Conservation (phyloP, 2,329 filamentous ascomycete species). For the Cyclaneusma minus region DNA sequence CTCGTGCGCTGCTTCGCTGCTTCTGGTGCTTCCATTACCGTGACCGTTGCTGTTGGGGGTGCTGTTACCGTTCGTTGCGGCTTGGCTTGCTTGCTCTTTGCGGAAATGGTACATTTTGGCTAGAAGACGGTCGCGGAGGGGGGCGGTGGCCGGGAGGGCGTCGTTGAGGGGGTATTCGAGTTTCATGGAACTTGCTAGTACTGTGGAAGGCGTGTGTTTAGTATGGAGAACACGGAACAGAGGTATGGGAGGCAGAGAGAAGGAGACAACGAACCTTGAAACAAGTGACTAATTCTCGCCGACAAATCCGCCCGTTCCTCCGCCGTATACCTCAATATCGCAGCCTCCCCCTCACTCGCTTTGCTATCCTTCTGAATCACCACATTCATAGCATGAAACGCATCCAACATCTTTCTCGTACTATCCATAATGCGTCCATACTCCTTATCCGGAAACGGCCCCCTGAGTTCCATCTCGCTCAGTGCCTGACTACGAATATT, state of each 20-base stretch:
- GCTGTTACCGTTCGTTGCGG: slow-evolving; percentile 10
- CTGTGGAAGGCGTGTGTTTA: slow-evolving; percentile 21
- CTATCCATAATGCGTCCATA: slow-evolving; percentile 63
- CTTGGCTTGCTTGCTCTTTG: slow-evolving; percentile 30
- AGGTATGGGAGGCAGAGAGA: no score
- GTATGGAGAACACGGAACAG: no score
- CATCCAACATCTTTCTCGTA: slow-evolving; percentile 75
- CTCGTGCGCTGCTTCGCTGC: slow-evolving; percentile 1
- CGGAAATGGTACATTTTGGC: slow-evolving; percentile 81
- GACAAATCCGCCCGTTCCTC: slow-evolving; percentile 70
- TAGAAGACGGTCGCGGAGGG: slow-evolving; percentile 66
- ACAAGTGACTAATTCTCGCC: slow-evolving; percentile 78
- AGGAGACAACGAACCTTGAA: slow-evolving; percentile 23
- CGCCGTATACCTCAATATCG: slow-evolving; percentile 64
- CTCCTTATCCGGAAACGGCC: slow-evolving; percentile 65
- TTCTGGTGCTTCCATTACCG: not conserved
- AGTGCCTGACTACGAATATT: slow-evolving; percentile 55
- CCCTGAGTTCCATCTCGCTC: slow-evolving; percentile 78
- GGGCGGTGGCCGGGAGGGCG: slow-evolving; percentile 68
- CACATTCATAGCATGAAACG: slow-evolving; percentile 92
- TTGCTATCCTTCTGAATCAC: slow-evolving; percentile 69
- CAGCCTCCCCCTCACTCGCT: slow-evolving; percentile 65
- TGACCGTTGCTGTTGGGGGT: slow-evolving; percentile 2
- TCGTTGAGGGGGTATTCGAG: slow-evolving; percentile 88
- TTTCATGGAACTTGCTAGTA: slow-evolving; percentile 85